Conservation (phyloP, 2,329 filamentous ascomycete genomes). For the Leptographium radiaticola region DNA sequence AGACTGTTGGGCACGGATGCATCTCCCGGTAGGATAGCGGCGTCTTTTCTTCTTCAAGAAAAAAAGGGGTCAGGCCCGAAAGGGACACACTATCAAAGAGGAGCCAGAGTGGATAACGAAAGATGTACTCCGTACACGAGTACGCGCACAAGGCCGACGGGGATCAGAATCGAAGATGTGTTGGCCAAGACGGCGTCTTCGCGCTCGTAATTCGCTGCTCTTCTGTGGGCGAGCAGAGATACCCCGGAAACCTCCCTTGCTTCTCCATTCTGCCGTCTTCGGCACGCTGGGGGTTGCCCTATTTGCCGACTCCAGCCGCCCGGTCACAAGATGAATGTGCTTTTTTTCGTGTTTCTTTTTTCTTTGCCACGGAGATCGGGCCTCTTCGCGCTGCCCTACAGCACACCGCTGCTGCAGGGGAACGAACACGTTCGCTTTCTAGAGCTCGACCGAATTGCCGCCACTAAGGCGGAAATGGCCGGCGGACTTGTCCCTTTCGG, state of each 20-base stretch:
- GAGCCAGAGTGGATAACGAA: not conserved
- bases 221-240: too few species aligned
- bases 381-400: too few species aligned
- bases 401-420: too few species aligned
- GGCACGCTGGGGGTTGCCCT: too few species aligned
- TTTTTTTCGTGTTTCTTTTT: not conserved
- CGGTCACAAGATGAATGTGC: not conserved
- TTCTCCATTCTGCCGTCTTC: too few species aligned
- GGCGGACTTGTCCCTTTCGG: not conserved
- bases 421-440: too few species aligned
- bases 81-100: not conserved
- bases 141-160: not conserved
- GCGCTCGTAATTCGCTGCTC: too few species aligned
- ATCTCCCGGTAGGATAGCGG: not conserved
- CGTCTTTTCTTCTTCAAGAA: not conserved
- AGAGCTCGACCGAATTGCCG: too few species aligned
- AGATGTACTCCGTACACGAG: not conserved
- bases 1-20: constrained; percentile 2
- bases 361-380: too few species aligned
- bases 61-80: not conserved
- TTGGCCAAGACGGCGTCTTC: not conserved
- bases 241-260: too few species aligned
- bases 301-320: not conserved
- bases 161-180: not conserved
- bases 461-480: too few species aligned